phyloP scores from a whole-genome alignment of 768 basidiomycete genomes.

The Porpolomopsis calyptriformis region DNA sequence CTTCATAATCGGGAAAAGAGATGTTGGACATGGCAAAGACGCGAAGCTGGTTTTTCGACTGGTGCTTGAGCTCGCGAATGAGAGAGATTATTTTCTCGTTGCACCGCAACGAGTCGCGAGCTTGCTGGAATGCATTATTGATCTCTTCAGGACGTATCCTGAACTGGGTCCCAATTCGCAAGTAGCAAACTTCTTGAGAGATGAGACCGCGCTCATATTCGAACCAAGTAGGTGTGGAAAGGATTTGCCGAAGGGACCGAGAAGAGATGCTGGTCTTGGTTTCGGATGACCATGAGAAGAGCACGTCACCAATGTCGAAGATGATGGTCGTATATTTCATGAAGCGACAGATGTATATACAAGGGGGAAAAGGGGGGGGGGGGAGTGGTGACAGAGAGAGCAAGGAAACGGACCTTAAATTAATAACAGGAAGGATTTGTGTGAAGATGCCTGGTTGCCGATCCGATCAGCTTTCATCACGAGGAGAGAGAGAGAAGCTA shows the following conservation, averaged over 20 bases:
- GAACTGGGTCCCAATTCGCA: constrained; percentile 30
- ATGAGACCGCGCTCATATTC: constrained; percentile 43
- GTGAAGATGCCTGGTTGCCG: too few species aligned
- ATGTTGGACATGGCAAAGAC: constrained; percentile 55
- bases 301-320: constrained; percentile 47
- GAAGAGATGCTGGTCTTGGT: constrained; percentile 35
- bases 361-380: background rate
- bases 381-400: too few species aligned
- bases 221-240: constrained; percentile 38
- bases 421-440: too few species aligned
- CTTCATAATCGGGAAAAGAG: constrained; percentile 39
- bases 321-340: constrained; percentile 28
- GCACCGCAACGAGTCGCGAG: constrained; percentile 36
- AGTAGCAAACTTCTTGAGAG: constrained; percentile 34
- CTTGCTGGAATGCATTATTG: constrained; percentile 33
- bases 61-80: constrained; percentile 35
- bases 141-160: constrained; percentile 29
- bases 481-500: too few species aligned
- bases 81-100: constrained; percentile 36
- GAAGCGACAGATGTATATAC: background rate
- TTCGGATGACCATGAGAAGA: constrained; percentile 42
- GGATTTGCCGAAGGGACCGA: constrained; percentile 29
- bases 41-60: constrained; percentile 22
- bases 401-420: too few species aligned
- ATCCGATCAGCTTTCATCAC: too few species aligned